Evolutionary conservation across 768 basidiomycete species (phyloP).

Genomic region (Dentipellis sp.): DNA sequence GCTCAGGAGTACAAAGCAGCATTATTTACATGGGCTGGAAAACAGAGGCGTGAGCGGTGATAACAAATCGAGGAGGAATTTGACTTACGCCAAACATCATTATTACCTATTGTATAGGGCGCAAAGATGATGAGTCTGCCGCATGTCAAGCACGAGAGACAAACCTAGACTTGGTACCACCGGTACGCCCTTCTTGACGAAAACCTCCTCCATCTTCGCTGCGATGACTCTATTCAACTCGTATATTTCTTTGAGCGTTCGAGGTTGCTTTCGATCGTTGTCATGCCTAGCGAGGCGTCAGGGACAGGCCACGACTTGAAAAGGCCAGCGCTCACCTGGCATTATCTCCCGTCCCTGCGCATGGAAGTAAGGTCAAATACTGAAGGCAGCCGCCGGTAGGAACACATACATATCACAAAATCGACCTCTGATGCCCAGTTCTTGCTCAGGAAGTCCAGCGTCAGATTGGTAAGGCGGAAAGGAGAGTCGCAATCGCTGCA

Average conservation of each 20-base stretch:
- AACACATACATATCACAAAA: constrained; percentile 67
- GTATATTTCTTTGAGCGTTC: constrained; percentile 75
- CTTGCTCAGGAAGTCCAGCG: constrained; percentile 70
- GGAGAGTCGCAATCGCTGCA: constrained; percentile 77
- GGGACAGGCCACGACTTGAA: background rate
- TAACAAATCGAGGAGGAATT: constrained; percentile 1
- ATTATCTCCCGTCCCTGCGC: constrained; percentile 68
- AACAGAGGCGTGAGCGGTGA: constrained; percentile 7
- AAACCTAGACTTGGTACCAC: constrained; percentile 75
- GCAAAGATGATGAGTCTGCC: background rate
- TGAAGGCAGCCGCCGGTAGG: constrained; percentile 16
- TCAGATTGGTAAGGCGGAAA: constrained; percentile 65
- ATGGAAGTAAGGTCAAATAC: background rate
- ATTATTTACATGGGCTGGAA: constrained; percentile 47
- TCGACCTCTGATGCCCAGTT: constrained; percentile 82
- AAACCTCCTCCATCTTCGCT: constrained; percentile 63
- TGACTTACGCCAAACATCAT: constrained; percentile 81
- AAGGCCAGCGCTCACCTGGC: constrained; percentile 36
- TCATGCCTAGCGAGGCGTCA: constrained; percentile 47
- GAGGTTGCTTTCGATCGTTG: constrained; percentile 72
- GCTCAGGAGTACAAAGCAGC: constrained; percentile 2
- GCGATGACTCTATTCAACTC: constrained; percentile 60
- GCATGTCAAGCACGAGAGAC: constrained; percentile 13
- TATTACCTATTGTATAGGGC: constrained; percentile 53
- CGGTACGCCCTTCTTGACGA: constrained; percentile 59